Evolutionary conservation across 306 rosid species (phyloP).

Genomic region (Fragaria nilgerrensis): DNA sequence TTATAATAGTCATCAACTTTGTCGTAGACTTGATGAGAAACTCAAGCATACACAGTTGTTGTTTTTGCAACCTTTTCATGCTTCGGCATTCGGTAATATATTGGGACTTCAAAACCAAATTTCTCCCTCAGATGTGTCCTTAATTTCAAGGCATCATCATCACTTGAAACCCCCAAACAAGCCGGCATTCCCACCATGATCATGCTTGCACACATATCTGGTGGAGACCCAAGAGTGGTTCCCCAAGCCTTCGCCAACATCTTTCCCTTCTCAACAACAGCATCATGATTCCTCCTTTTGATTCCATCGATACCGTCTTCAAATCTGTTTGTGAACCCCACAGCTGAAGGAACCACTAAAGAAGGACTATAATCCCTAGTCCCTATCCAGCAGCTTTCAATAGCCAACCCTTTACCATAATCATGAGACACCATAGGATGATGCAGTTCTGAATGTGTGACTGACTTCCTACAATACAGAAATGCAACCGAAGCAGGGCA

Average conservation of each 20-base stretch:
- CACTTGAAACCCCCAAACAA: slow-evolving; percentile 56
- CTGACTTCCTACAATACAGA: slow-evolving; percentile 41
- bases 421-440: slow-evolving; percentile 86
- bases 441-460: slow-evolving; percentile 49
- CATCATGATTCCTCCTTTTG: slow-evolving; percentile 74
- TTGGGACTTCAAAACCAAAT: slow-evolving; percentile 67
- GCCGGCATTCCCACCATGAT: slow-evolving; percentile 80
- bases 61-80: slow-evolving; percentile 42
- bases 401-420: slow-evolving; percentile 76
- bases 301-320: slow-evolving; percentile 78
- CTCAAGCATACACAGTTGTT: slow-evolving; percentile 59
- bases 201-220: slow-evolving; percentile 71
- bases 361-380: slow-evolving; percentile 89
- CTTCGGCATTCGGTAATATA: slow-evolving; percentile 47
- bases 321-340: slow-evolving; percentile 65
- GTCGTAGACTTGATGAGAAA: slow-evolving; percentile 81
- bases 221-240: slow-evolving; percentile 68
- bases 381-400: slow-evolving; percentile 88
- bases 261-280: slow-evolving; percentile 74
- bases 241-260: slow-evolving; percentile 75
- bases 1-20: slow-evolving; percentile 57
- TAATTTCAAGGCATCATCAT: slow-evolving; percentile 48
- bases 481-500: slow-evolving; percentile 77
- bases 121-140: slow-evolving; percentile 58
- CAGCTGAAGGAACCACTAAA: slow-evolving; percentile 65